These are phyloP conservation scores for Magnolia kwangsiensis DNA, from an alignment of 164 flowering plant genomes.

Conservation along the genomic window DNA sequence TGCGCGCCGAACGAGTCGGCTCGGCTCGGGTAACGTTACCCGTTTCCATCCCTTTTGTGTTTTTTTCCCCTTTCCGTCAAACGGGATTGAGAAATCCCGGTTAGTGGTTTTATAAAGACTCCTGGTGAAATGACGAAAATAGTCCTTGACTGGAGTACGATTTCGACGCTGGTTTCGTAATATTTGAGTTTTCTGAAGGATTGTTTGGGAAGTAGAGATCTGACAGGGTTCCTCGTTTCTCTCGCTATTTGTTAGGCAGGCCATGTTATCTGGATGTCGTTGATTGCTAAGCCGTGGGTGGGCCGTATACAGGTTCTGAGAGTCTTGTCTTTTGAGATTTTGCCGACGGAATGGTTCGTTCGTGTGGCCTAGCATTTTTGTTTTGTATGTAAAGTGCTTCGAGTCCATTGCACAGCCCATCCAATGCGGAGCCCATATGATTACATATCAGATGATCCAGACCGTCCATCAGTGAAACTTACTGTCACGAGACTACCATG, in stretches of 20 bases:
- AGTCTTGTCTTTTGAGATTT: background rate
- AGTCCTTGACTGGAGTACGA: background rate
- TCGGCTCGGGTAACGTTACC: constrained; percentile 17
- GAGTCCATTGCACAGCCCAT: no score
- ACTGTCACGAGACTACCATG: no score
- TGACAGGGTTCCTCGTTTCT: background rate
- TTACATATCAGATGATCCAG: no score
- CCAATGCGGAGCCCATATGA: no score
- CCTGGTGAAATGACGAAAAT: background rate
- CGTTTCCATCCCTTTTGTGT: constrained; percentile 2
- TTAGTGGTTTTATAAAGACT: background rate
- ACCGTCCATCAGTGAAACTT: no score
- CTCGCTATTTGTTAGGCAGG: constrained; percentile 1
- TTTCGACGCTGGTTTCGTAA: background rate
- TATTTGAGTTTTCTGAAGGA: background rate
- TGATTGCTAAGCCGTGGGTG: background rate
- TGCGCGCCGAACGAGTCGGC: constrained; percentile 16
- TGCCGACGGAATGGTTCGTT: no score
- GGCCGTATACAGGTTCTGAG: background rate
- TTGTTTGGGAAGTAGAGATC: background rate
- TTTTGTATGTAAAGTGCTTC: no score
- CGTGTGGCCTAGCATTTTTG: no score
- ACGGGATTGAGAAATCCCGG: background rate
- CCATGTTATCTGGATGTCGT: background rate
- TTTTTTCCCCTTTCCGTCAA: background rate